Percentiles rank a stretch among this genome's conserved stretches.
Evolutionary conservation across 129 eudicot genomes (phyloP).

Genomic region (Arctium lappa): DNA sequence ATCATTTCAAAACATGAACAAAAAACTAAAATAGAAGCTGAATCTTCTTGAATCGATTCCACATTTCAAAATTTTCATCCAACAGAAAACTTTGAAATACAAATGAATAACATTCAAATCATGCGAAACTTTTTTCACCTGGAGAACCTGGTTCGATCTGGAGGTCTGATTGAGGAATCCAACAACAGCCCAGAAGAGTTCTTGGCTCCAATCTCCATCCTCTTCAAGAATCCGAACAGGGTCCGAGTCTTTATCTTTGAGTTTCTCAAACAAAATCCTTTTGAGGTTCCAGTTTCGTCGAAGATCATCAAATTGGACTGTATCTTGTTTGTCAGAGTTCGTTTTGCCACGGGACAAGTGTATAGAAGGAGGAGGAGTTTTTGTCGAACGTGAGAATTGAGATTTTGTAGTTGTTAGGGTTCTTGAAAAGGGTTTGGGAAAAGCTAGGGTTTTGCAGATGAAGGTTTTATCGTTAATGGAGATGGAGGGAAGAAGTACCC

Average conservation of each 20-base stretch:
- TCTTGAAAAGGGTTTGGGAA: neutral
- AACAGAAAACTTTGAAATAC: slow-evolving; percentile 6
- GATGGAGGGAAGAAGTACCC: slow-evolving; percentile 7
- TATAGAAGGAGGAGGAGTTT: neutral
- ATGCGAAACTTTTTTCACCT: slow-evolving; percentile 19
- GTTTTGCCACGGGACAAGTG: neutral
- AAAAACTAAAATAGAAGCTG: neutral
- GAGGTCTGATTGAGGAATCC: slow-evolving; percentile 38
- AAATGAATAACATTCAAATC: neutral
- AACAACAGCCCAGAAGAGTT: slow-evolving; percentile 45
- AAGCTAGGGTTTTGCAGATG: slow-evolving; percentile 17
- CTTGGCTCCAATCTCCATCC: slow-evolving; percentile 54
- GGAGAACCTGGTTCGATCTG: slow-evolving; percentile 22
- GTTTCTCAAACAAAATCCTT: slow-evolving; percentile 26
- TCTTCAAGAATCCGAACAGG: slow-evolving; percentile 40
- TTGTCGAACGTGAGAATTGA: slow-evolving; percentile 8
- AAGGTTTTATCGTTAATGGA: slow-evolving; percentile 11
- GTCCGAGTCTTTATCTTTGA: slow-evolving; percentile 24
- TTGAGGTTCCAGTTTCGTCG: slow-evolving; percentile 27
- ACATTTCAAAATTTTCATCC: neutral
- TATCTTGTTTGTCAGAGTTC: slow-evolving; percentile 1
- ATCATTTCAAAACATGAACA: neutral
- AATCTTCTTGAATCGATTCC: neutral
- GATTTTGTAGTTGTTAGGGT: neutral
- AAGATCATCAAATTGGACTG: slow-evolving; percentile 6